phyloP scores from a whole-genome alignment of 2,329 filamentous ascomycete species.

The Arthrobotrys entomopaga region DNA sequence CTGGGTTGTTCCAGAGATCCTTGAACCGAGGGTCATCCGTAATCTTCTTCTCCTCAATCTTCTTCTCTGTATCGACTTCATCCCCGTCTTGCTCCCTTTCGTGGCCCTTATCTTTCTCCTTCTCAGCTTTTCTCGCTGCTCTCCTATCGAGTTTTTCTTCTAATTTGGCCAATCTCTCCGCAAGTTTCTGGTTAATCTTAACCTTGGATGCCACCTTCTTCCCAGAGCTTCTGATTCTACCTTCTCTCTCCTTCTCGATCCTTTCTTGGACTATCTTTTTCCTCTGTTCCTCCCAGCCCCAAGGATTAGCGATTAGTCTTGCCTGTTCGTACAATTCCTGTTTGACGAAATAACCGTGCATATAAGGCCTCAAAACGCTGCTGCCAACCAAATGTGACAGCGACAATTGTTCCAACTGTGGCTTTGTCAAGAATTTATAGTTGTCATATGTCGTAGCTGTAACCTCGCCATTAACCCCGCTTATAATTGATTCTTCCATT shows the following conservation, averaged over 20 bases:
- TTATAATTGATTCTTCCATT: slow-evolving; percentile 81
- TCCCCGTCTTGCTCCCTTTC: slow-evolving; percentile 62
- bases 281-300: slow-evolving; percentile 90
- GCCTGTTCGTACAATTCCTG: slow-evolving; percentile 97
- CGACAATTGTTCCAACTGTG: slow-evolving; percentile 85
- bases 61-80: slow-evolving; percentile 62
- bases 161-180: slow-evolving; percentile 69
- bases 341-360: slow-evolving; percentile 98
- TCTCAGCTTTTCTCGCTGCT: slow-evolving; percentile 62
- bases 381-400: slow-evolving; percentile 89
- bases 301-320: slow-evolving; percentile 89
- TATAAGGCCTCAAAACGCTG: slow-evolving; percentile 89
- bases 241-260: slow-evolving; percentile 96
- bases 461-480: slow-evolving; percentile 65
- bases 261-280: slow-evolving; percentile 92
- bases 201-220: slow-evolving; percentile 69
- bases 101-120: slow-evolving; percentile 68
- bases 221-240: slow-evolving; percentile 90
- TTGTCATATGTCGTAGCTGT: slow-evolving; percentile 82
- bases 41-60: slow-evolving; percentile 63
- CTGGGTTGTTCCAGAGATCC: slow-evolving; percentile 88
- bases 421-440: slow-evolving; percentile 94
- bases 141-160: slow-evolving; percentile 75
- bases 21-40: slow-evolving; percentile 89
- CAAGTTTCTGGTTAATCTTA: slow-evolving; percentile 84